phyloP scores from a whole-genome alignment of 2,329 filamentous ascomycete species.

The Sporothrix pallida region DNA sequence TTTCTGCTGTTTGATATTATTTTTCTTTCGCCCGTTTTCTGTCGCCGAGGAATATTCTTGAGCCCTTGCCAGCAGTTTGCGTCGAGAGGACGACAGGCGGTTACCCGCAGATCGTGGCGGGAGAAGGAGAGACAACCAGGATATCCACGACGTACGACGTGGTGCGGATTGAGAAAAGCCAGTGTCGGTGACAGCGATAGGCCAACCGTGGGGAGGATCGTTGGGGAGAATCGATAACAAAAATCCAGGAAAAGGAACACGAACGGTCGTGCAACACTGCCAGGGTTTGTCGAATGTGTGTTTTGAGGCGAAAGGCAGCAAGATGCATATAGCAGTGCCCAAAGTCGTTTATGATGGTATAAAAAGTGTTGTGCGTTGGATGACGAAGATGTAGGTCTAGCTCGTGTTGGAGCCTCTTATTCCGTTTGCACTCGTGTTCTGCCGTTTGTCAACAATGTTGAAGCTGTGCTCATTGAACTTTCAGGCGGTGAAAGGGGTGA shows the following conservation, averaged over 20 bases:
- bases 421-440: slow-evolving; percentile 1
- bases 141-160: background rate
- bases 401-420: slow-evolving; percentile 1
- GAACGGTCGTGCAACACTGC: slow-evolving; percentile 12
- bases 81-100: background rate
- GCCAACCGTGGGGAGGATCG: background rate
- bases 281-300: background rate
- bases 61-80: background rate
- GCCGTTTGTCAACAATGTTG: background rate
- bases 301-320: background rate
- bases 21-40: background rate
- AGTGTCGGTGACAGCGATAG: background rate
- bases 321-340: background rate
- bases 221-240: background rate
- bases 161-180: background rate
- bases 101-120: slow-evolving; percentile 20
- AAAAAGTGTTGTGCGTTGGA: background rate
- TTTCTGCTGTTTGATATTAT: background rate
- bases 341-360: background rate
- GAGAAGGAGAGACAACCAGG: slow-evolving; percentile 4
- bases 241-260: slow-evolving; percentile 8
- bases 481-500: background rate
- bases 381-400: background rate
- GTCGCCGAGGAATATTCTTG: background rate
- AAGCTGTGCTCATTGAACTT: background rate